phyloP scores from a whole-genome alignment of 805 yeast genomes.

The Metschnikowia anglica region DNA sequence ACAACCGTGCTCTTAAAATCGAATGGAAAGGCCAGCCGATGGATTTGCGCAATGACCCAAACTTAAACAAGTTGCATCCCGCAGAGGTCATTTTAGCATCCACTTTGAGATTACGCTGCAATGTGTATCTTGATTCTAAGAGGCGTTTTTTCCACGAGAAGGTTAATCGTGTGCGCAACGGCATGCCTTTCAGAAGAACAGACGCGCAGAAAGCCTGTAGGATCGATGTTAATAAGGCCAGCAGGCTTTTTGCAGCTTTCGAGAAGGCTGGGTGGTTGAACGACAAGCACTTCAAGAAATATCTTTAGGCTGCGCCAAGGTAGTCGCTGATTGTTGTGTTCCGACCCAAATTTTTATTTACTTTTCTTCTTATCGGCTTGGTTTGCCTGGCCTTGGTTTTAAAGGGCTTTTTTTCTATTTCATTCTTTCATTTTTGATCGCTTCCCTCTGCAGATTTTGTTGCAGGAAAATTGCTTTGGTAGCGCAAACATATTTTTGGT shows the following conservation, averaged over 20 bases:
- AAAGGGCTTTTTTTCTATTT: slow-evolving; percentile 10
- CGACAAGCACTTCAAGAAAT: slow-evolving; percentile 57
- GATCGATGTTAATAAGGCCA: slow-evolving; percentile 95
- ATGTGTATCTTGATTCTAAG: slow-evolving; percentile 64
- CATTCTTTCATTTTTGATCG: slow-evolving; percentile 5
- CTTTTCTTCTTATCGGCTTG: slow-evolving; percentile 4
- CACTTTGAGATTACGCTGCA: slow-evolving; percentile 83
- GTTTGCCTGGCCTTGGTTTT: slow-evolving; percentile 4
- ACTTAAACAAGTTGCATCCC: slow-evolving; percentile 73
- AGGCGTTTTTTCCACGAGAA: slow-evolving; percentile 87
- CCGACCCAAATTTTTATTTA: not conserved
- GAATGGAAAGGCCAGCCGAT: slow-evolving; percentile 99
- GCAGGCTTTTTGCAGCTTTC: slow-evolving; percentile 84
- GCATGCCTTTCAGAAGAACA: slow-evolving; percentile 86
- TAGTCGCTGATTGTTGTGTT: not conserved
- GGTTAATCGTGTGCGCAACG: slow-evolving; percentile 67
- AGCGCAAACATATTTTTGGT: not conserved
- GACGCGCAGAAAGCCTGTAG: slow-evolving; percentile 98
- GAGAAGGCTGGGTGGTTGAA: slow-evolving; percentile 91
- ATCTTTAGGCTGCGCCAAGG: slow-evolving; percentile 9
- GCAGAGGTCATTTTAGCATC: slow-evolving; percentile 88
- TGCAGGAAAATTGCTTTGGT: not conserved
- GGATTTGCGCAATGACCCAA: slow-evolving; percentile 81
- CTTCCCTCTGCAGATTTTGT: not conserved
- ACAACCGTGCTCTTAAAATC: slow-evolving; percentile 70